Evolutionary conservation across 352 stramenopile genomes (phyloP).

Genomic region (Pythium aphanidermatum): DNA sequence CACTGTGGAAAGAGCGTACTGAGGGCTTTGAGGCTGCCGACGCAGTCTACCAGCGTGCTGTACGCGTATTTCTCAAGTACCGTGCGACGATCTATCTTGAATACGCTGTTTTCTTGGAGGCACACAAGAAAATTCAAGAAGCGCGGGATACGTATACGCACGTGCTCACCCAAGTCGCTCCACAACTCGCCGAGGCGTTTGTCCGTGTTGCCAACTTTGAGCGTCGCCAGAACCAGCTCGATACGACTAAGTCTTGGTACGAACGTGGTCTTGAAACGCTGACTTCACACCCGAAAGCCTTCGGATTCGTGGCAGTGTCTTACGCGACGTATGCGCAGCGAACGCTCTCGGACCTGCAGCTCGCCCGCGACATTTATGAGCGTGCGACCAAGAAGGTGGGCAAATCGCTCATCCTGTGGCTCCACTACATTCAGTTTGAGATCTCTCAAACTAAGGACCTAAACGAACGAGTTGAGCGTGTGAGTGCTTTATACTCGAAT

Average conservation of each 20-base stretch:
- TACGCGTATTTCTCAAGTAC: slow-evolving; percentile 69
- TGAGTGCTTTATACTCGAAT: slow-evolving; percentile 37
- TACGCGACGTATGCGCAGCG: slow-evolving; percentile 59
- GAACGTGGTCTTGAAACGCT: slow-evolving; percentile 43
- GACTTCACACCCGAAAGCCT: slow-evolving; percentile 34
- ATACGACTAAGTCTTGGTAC: slow-evolving; percentile 45
- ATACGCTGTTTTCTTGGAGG: slow-evolving; percentile 65
- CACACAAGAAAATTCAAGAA: slow-evolving; percentile 40
- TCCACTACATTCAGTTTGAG: slow-evolving; percentile 70
- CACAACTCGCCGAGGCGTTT: slow-evolving; percentile 57
- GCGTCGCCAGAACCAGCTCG: slow-evolving; percentile 42
- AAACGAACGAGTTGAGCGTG: slow-evolving; percentile 21
- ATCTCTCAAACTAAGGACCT: slow-evolving; percentile 28
- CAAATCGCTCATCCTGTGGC: slow-evolving; percentile 49
- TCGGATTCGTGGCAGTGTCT: slow-evolving; percentile 40
- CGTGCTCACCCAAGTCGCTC: slow-evolving; percentile 46
- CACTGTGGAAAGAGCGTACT: slow-evolving; percentile 48
- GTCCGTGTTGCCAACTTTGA: slow-evolving; percentile 70
- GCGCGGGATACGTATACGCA: slow-evolving; percentile 50
- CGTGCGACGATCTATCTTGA: slow-evolving; percentile 67
- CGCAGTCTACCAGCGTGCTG: slow-evolving; percentile 52
- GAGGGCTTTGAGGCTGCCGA: slow-evolving; percentile 57
- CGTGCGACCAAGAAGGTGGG: slow-evolving; percentile 34
- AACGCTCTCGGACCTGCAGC: slow-evolving; percentile 27
- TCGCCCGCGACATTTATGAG: slow-evolving; percentile 39